Percentiles rank a stretch among this genome's conserved stretches.
These are phyloP conservation scores for Clonostachys rhizophaga DNA, from an alignment of 2,329 filamentous ascomycete species.

Conservation along the genomic window DNA sequence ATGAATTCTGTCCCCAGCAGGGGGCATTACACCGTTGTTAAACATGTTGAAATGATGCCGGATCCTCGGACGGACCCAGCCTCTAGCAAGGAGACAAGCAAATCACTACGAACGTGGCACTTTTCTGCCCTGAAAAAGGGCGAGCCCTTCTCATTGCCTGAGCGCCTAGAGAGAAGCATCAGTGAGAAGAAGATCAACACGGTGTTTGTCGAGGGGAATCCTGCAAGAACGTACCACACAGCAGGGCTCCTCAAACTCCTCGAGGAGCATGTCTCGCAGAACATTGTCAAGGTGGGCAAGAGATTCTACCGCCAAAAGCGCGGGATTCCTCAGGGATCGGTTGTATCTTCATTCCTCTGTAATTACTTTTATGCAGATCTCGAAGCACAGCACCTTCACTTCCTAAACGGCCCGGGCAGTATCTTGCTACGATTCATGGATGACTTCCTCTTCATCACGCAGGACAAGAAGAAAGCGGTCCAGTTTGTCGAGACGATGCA, in stretches of 20 bases:
- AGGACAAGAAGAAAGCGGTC: slow-evolving; percentile 59
- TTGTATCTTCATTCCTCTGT: slow-evolving; percentile 82
- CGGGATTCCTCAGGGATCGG: slow-evolving; percentile 90
- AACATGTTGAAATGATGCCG: slow-evolving; percentile 68
- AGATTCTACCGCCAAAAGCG: slow-evolving; percentile 81
- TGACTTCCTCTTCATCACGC: slow-evolving; percentile 87
- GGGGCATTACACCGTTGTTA: slow-evolving; percentile 64
- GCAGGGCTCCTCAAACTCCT: slow-evolving; percentile 65
- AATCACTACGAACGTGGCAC: slow-evolving; percentile 44
- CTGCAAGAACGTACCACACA: slow-evolving; percentile 47
- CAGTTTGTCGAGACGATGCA: slow-evolving; percentile 80
- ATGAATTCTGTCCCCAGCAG: slow-evolving; percentile 53
- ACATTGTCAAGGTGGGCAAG: slow-evolving; percentile 84
- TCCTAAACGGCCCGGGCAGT: slow-evolving; percentile 52
- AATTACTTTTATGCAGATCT: slow-evolving; percentile 95
- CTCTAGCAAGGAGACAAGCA: slow-evolving; percentile 14
- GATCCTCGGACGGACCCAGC: slow-evolving; percentile 17
- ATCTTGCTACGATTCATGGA: slow-evolving; percentile 82
- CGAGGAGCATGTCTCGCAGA: slow-evolving; percentile 73
- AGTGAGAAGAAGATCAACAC: slow-evolving; percentile 55
- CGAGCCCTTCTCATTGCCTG: slow-evolving; percentile 29
- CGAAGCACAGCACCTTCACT: slow-evolving; percentile 64
- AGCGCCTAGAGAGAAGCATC: slow-evolving; percentile 32
- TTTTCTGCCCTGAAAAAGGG: slow-evolving; percentile 38
- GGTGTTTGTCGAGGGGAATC: slow-evolving; percentile 70